Conservation (phyloP, 2,329 filamentous ascomycete species). For the Ceratocystis cacaofunesta region DNA sequence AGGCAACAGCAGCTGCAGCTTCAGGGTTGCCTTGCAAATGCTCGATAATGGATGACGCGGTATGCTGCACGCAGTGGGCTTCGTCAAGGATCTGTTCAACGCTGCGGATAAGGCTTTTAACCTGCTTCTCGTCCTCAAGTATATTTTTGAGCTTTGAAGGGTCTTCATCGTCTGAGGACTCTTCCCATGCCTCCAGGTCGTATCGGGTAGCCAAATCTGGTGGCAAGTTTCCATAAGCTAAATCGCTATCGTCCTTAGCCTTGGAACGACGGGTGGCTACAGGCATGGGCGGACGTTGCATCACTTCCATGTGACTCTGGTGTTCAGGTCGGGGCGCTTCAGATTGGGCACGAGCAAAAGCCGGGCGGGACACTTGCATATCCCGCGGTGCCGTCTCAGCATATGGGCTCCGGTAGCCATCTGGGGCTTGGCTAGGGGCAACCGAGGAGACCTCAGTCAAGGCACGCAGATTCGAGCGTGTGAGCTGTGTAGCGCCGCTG, state of each 20-base stretch:
- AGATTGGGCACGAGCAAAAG: conserved; percentile 23
- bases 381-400: conserved; percentile 28
- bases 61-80: conserved; percentile 76
- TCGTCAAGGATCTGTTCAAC: conserved; percentile 71
- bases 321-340: conserved; percentile 27
- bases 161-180: conserved; percentile 21
- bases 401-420: conserved; percentile 27
- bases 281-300: conserved; percentile 2
- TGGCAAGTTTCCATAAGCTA: conserved; percentile 76
- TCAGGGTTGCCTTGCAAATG: conserved; percentile 60
- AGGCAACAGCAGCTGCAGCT: conserved; percentile 80
- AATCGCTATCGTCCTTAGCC: conserved; percentile 67
- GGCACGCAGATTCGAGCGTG: conserved; percentile 37
- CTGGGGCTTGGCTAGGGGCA: conserved; percentile 26
- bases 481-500: conserved; percentile 30
- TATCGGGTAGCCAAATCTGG: conserved; percentile 44
- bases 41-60: conserved; percentile 66
- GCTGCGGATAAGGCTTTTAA: conserved; percentile 48
- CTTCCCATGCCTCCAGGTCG: conserved; percentile 25
- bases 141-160: conserved; percentile 31
- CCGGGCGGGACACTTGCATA: conserved; percentile 21
- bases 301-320: conserved; percentile 25
- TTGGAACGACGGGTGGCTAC: conserved; percentile 18
- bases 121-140: conserved; percentile 38
- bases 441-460: conserved; percentile 38